Conservation (phyloP, 495 filamentous ascomycete genomes). For the Penicillium atrosanguineum region DNA sequence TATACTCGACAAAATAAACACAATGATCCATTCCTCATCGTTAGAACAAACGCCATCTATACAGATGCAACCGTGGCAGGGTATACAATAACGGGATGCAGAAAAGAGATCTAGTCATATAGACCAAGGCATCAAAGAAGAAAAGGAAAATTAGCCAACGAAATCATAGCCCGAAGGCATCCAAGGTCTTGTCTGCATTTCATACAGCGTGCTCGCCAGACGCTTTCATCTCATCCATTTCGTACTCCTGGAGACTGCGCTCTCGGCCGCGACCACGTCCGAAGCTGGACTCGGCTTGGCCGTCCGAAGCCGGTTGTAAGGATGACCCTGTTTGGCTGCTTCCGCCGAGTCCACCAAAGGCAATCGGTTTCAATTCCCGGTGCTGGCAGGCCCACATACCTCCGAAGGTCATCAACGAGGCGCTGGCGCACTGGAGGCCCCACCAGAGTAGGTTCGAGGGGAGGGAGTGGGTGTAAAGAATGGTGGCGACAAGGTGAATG, state of each 20-base stretch:
- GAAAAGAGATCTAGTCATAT: neutral
- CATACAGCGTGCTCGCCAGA: constrained; percentile 39
- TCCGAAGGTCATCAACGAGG: constrained; percentile 63
- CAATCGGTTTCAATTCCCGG: constrained; percentile 84
- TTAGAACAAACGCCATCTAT: constrained; percentile 39
- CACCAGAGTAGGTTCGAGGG: constrained; percentile 85
- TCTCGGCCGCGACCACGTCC: constrained; percentile 38
- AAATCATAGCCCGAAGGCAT: constrained; percentile 5
- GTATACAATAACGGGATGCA: constrained; percentile 29
- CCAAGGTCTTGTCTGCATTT: constrained; percentile 5
- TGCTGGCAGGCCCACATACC: constrained; percentile 91
- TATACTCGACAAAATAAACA: constrained; percentile 20
- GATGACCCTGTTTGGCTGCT: constrained; percentile 20
- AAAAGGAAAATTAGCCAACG: constrained; percentile 4
- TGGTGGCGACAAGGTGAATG: constrained; percentile 76
- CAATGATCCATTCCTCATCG: constrained; percentile 15
- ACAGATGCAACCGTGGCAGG: constrained; percentile 37
- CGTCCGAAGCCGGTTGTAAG: constrained; percentile 21
- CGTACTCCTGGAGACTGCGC: constrained; percentile 61
- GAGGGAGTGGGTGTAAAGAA: constrained; percentile 69
- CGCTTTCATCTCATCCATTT: constrained; percentile 71
- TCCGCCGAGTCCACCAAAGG: constrained; percentile 65
- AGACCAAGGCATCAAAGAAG: constrained; percentile 7
- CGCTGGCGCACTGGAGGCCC: constrained; percentile 69
- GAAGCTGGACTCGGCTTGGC: constrained; percentile 27